These are phyloP conservation scores for Stephania japonica DNA, from an alignment of 164 flowering plant species.

Conservation along the genomic window DNA sequence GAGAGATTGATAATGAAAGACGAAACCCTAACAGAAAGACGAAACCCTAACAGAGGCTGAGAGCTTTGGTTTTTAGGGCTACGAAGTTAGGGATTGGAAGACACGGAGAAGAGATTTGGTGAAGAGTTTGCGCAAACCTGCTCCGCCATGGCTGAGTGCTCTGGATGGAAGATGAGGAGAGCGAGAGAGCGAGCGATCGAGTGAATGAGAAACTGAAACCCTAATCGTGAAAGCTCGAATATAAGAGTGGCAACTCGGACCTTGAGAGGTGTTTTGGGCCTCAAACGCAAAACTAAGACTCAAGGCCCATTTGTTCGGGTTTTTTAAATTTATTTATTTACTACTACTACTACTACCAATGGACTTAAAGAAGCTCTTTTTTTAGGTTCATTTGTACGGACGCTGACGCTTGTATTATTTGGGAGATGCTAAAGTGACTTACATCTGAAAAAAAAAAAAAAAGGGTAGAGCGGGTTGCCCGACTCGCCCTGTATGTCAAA, in stretches of 20 bases:
- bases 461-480: too few species aligned
- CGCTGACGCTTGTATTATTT: too few species aligned
- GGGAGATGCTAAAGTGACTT: too few species aligned
- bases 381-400: too few species aligned
- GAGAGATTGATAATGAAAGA: background rate
- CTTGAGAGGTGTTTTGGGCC: too few species aligned
- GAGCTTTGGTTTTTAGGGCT: background rate
- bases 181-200: background rate
- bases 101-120: background rate
- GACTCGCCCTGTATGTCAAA: too few species aligned
- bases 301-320: too few species aligned
- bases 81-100: background rate
- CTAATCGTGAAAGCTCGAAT: background rate
- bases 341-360: too few species aligned
- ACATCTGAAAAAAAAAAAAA: too few species aligned
- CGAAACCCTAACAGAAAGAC: background rate
- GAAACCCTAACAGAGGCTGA: background rate
- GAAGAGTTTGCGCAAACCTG: constrained; percentile 2
- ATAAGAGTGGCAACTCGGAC: background rate
- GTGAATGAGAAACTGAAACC: background rate
- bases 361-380: too few species aligned
- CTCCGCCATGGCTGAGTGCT: constrained; percentile 12
- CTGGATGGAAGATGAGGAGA: background rate
- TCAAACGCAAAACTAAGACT: too few species aligned
- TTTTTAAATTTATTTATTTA: too few species aligned